phyloP scores from a whole-genome alignment of 2,329 filamentous ascomycete genomes.

The Blastomyces emzantsi region DNA sequence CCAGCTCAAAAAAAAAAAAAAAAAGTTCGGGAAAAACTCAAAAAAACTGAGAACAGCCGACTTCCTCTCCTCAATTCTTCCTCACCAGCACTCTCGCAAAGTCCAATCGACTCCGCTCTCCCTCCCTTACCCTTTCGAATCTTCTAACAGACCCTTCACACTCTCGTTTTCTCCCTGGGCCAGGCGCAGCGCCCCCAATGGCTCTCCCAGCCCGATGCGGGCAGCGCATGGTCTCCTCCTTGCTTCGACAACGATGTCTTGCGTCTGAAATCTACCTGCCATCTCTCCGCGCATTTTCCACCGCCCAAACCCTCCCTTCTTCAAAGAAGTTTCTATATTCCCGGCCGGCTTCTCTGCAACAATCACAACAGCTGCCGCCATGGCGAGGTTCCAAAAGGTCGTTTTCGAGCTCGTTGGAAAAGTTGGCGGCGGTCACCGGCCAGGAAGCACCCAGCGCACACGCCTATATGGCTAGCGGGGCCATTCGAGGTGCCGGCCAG shows the following conservation, averaged over 20 bases:
- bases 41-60: neutral
- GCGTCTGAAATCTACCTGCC: conserved; percentile 28
- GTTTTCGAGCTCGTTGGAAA: conserved; percentile 35
- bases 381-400: conserved; percentile 35
- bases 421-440: conserved; percentile 34
- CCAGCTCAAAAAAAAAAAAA: neutral
- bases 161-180: conserved; percentile 16
- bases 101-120: neutral
- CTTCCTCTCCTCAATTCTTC: neutral
- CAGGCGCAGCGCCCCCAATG: conserved; percentile 33
- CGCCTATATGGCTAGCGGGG: conserved; percentile 82
- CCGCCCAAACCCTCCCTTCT: conserved; percentile 27
- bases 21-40: neutral
- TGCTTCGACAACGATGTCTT: conserved; percentile 36
- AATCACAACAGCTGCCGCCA: conserved; percentile 26
- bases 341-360: conserved; percentile 24
- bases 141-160: conserved; percentile 11
- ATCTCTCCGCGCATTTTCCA: conserved; percentile 32
- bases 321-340: conserved; percentile 21
- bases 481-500: conserved; percentile 65
- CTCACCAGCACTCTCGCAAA: neutral
- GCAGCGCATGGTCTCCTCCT: conserved; percentile 31
- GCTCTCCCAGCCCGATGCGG: conserved; percentile 39
- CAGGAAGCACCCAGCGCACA: conserved; percentile 71
- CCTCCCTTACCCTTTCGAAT: neutral